Evolutionary conservation across 805 yeast species (phyloP), one percentile per base, ranked within the genome.

Genomic region (Nakazawaea sp.): DNA sequence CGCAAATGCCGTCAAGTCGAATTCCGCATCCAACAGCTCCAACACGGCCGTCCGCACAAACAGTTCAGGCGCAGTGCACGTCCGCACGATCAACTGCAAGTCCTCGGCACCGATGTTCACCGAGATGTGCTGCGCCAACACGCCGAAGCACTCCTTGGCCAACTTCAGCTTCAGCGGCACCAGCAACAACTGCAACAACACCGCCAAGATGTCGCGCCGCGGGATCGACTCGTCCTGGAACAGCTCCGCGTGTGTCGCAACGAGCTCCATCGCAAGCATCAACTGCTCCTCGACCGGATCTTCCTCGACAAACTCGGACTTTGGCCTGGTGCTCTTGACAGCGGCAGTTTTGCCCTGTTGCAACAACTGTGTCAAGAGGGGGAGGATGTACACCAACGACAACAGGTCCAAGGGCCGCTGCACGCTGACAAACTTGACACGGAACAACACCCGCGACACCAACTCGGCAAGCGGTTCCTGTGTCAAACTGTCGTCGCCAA

Each of bases 231-330:
- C 66, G 50, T 81, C 79, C 45, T 71, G 76, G 52, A 92, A 81
- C 11, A 67, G 69, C 45, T 78, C 88, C 17, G 80, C 70, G 49
- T 83, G 89, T 2, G 71, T 70, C 28, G 78, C 66, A 38, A 90
- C 64, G 28, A 88, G 77, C 50, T 85, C 94, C 48, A 89, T 58
- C 0, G 90, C 82, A 40, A 90, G 62, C 34, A 83, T 57, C 34
- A 88, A 62, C 48, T 85, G 90, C 53, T 88, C 97, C 56, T 89
- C 96, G 52, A 83, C 88, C n/a, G 78, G 78, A 47, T 79, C 86
- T 54, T 85, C 95, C 38, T 86, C 90, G 21, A 72, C 72, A 53
- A 80, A 83, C 48, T 85, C 94, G 2, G 79, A 64, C 21, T 78
- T 80, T 34, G 57, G 53, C 31, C 64, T 66, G 3, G 78, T 64